phyloP scores from a whole-genome alignment of 2,329 filamentous ascomycete genomes.

The Ascocoryne sarcoides region DNA sequence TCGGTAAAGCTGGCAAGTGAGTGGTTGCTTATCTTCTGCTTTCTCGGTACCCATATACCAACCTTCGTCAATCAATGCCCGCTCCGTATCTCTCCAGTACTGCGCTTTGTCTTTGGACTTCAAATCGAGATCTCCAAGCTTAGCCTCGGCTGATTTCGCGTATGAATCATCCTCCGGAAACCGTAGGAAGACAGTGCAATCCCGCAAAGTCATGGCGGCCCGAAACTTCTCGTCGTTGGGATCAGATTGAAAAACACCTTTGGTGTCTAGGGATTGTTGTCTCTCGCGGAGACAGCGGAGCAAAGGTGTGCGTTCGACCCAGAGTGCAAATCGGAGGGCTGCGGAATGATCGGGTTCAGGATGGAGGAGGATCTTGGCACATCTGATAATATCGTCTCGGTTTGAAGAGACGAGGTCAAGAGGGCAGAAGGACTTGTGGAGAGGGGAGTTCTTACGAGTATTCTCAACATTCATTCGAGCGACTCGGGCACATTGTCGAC shows the following conservation, averaged over 20 bases:
- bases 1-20: too few species aligned
- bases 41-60: too few species aligned
- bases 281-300: slow-evolving; percentile 35
- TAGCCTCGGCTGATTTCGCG: slow-evolving; percentile 37
- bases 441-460: slow-evolving; percentile 8
- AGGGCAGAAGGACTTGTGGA: slow-evolving; percentile 46
- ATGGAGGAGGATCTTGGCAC: slow-evolving; percentile 25
- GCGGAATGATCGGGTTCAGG: not conserved
- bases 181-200: slow-evolving; percentile 67
- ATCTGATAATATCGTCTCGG: slow-evolving; percentile 35
- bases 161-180: slow-evolving; percentile 33
- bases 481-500: slow-evolving; percentile 60
- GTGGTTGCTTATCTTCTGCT: too few species aligned
- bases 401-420: slow-evolving; percentile 51
- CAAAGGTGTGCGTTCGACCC: slow-evolving; percentile 26
- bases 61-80: slow-evolving; percentile 52
- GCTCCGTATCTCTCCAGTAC: slow-evolving; percentile 61
- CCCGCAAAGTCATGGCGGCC: slow-evolving; percentile 70
- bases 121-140: slow-evolving; percentile 69
- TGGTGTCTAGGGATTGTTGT: slow-evolving; percentile 26
- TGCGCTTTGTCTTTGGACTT: slow-evolving; percentile 61
- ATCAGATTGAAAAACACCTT: slow-evolving; percentile 26
- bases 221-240: slow-evolving; percentile 41
- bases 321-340: slow-evolving; percentile 25
- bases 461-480: slow-evolving; percentile 18